Base-by-base conservation (phyloP, 2,329 filamentous ascomycete genomes). In the Alternaria sp. region DNA sequence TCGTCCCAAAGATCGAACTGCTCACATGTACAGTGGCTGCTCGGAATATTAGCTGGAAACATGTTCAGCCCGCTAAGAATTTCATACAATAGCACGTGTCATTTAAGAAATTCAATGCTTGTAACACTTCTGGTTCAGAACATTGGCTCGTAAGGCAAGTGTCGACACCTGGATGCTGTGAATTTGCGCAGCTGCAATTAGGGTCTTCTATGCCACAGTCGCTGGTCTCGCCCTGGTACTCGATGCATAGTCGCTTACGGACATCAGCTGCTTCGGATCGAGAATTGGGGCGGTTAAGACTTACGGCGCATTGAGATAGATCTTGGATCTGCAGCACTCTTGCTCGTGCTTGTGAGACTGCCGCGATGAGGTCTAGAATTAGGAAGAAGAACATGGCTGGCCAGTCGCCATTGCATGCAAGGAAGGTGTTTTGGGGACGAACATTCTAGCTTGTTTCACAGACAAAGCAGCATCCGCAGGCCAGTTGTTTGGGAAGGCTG, bases 161-260 rank as follows among this genome's bases (percentile, higher is more conserved):
- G 1, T 14, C 0, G 32, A 36, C 5, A 36, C 5, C 0, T 36
- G 14, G 14, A 11, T 36, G 1, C 0, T 12, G 32, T 14, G 32
- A 36, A 36, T 36, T 36, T 36, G 32, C 1, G 7, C 38, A 20
- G 6, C n/a, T 39, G 38, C 38, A 39, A 39, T 20, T 7, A 11
- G 8, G 2, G n/a, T 20, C 38, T 39, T 39, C 16, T 7, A 7
- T 14, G 32, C 12, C 14, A 14, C 32, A 36, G 30, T 32, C 30
- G 5, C 11, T 12, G 30, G 30, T 12, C 8, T 1, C 30, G 0
- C 9, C 30, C 9, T 12, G 11, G 0, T 1, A 4, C 5, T 12
- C 3, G 12, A 36, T 16, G 12, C 32, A 36, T 36, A 16, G 14
- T 14, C 6, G 5, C 32, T 36, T 3, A 36, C 32, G 14, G 12